Conservation (phyloP, 1,284 basidiomycete genomes). For the Flammula alnicola region DNA sequence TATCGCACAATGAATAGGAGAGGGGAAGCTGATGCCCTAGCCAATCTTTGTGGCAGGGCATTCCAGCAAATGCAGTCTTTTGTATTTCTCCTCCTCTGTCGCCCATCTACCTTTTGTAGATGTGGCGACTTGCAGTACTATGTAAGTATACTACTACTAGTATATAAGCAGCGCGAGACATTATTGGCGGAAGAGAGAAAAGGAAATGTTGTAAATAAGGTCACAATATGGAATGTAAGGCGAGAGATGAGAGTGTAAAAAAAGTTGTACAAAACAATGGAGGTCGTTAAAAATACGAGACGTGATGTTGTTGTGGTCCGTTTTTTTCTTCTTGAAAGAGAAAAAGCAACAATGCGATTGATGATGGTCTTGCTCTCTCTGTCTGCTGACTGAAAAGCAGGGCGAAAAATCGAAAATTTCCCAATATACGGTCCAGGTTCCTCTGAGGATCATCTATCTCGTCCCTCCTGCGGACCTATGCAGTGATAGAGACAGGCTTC, state of each 20-base stretch:
- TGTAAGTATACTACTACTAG: constrained; percentile 17
- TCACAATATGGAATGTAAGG: constrained; percentile 15
- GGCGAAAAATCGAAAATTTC: constrained; percentile 1
- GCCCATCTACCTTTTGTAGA: constrained; percentile 16
- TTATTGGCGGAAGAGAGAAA: constrained; percentile 11
- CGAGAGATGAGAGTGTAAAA: neutral
- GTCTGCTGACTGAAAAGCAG: neutral
- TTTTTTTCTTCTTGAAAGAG: neutral
- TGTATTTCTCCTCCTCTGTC: constrained; percentile 24
- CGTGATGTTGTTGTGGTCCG: neutral
- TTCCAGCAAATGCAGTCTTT: constrained; percentile 16
- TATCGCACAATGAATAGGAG: constrained; percentile 27
- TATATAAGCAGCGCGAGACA: constrained; percentile 14
- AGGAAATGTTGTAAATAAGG: constrained; percentile 24
- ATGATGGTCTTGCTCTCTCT: neutral
- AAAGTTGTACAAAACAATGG: constrained; percentile 17
- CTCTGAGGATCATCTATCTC: too few species aligned
- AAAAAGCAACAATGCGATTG: neutral
- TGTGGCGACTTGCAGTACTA: constrained; percentile 14
- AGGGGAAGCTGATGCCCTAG: constrained; percentile 23
- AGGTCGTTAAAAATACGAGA: neutral
- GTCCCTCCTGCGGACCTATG: too few species aligned
- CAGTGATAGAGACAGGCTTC: constrained; percentile 57
- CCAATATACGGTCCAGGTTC: too few species aligned
- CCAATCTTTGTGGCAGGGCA: constrained; percentile 21